Evolutionary conservation across 805 yeast genomes (phyloP), one percentile per base, ranked within the genome.

Genomic region (Ogataea parapolymorpha): DNA sequence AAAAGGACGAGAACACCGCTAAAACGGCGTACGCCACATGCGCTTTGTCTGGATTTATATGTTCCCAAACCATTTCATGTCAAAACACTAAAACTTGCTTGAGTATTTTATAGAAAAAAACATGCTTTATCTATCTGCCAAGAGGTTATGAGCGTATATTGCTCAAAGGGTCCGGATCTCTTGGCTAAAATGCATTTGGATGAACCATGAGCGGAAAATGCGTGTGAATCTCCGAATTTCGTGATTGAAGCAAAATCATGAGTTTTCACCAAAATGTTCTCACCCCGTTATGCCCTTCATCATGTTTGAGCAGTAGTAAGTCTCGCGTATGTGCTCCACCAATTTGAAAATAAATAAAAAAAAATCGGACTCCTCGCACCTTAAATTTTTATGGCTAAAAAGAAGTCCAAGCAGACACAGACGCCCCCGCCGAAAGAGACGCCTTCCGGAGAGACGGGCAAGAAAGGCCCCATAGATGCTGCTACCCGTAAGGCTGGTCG

Each of bases 1-100:
- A 80, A 10, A 75, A 51, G 4, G 80, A 69, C 31, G 80, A 66
- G 50, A 79, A 80, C 12, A 79, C 77, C 15, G 85, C 85, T 11
- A 79, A 67, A 50, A 79, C 72, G 3, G 85, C 83, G 48, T 76
- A 75, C 4, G 67, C 68, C 26, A 64, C 61, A 47, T 65, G 68
- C 7, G 63, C 56, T 38, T 59, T 63, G 14, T 57, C 56, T 8
- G 58, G 56, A 46, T 58, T 49, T 24, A 62, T 29, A 33, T 61
- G 65, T 17, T 50, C 54, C 66, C 66, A 62, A 24, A 59, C 64
- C 65, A 61, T 61, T 26, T 32, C 26, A 26, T 26, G 11, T 22
- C 18, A 27, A 17, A 9, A 26, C 18, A 18, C 12, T n/a, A n/a
- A 27, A 18, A 23, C 14, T 13, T 26, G 26, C 32, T 26, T 5